Evolutionary conservation across 495 filamentous ascomycete genomes (phyloP), one percentile per base, ranked within the genome.

Genomic region (Penicillium paradoxum): DNA sequence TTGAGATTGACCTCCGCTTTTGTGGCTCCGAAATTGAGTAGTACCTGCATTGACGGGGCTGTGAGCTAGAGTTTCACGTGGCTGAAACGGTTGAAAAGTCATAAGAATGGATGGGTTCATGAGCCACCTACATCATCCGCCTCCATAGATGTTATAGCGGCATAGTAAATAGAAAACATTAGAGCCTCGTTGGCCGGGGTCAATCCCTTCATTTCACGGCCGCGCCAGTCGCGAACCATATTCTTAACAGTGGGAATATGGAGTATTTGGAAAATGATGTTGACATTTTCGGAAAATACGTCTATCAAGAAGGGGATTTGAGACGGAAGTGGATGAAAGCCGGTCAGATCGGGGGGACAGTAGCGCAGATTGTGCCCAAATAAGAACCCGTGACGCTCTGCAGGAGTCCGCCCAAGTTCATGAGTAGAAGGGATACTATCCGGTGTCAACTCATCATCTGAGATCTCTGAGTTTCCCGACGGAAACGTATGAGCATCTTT

Each of bases 141-240:
- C 18, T 81, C 80, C 76, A 83, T 76, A 0, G 80, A 83, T 1
- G 69, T 73, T 10, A 83, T 60, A 2, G 83, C 73, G 0, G 79
- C 74, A 58, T 83, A 84, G 59, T 82, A 84, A 5, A 84, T 79
- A 0, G 80, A 69, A 60, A 84, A 83, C 62, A 84, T 66, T 39
- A 85, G 59, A 11, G 82, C 79, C 54, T 85, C 77, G 43, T 81
- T 73, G 22, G 70, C 61, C 6, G 73, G 69, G 0, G 71, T 67
- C 0, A 76, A 56, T 17, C 50, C 42, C 19, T 69, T 58, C 46
- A 64, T 58, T 18, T 69, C 60, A 34, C 58, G 60, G 3, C 64
- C 62, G 8, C 70, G 68, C 15, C 68, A 56, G 34, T 70, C 61
- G 5, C 70, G 69, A 9, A 78, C 57, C 54, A 82, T 71, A 44